Evolutionary conservation across 352 stramenopile species (phyloP), one percentile per base, ranked within the genome.

Genomic region (Pythium dissotocum): DNA sequence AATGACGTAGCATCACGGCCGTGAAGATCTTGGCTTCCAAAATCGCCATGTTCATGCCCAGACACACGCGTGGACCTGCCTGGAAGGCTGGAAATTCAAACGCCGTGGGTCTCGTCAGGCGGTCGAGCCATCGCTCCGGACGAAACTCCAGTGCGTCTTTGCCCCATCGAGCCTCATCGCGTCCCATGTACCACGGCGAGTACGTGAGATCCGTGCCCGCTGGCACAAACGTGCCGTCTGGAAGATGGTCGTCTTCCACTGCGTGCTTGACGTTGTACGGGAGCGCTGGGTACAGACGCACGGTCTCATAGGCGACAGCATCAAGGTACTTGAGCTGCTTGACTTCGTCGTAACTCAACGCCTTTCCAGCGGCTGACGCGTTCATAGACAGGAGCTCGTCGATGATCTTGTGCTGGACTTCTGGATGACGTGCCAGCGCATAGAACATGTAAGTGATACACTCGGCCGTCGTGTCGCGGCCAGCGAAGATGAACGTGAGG

Each of bases 401-500:
- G n/a, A 84, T 44, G 33, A 88, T 85, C 71, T 83, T 78, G 35
- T 83, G 63, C 64, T 91, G 81, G 13, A 86, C 75, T 24, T 70
- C 54, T 13, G 84, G 83, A 55, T 93, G 63, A 24, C 62, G 84
- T 2, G 85, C 77, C 5, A 97, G 72, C 12, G 69, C 67, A 61
- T 97, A 95, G 49, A 95, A 85, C 32, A 74, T 73, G 74, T 94
- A 96, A 2, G 86, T 89, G 42, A 96, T 71, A 55, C 78, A 85
- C 51, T 89, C 78, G 4, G 82, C 73, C 0, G 85, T 94, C 8
- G 87, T 96, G 63, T 95, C 90, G 60, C 88, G 89, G 16, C 88
- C 89, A n/a, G 80, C 89, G 58, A 96, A 91, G 24, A 96, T 76
- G 35, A 96, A 90, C 9, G 86, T 94, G 36, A 93, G 75, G 40